Percentiles rank a stretch among this genome's conserved stretches.
Evolutionary conservation across 495 filamentous ascomycete genomes (phyloP).

Genomic region (Ramalina peruviana): DNA sequence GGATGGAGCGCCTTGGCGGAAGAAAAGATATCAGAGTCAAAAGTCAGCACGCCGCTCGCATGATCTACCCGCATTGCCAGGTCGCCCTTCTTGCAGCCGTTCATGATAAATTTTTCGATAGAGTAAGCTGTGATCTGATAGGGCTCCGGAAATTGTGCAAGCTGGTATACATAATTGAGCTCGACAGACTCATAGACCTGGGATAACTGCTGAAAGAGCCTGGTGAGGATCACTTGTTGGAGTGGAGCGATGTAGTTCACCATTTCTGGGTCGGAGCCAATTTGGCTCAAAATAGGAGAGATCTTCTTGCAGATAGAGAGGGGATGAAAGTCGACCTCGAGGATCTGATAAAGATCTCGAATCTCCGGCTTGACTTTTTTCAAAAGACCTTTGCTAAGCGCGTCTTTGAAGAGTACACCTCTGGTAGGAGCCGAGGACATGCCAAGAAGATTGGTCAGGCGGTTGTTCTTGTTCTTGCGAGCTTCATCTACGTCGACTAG

Average conservation of each 20-base stretch:
- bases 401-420: conserved; percentile 86
- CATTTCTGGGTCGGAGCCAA: conserved; percentile 91
- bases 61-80: conserved; percentile 93
- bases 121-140: conserved; percentile 85
- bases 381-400: conserved; percentile 81
- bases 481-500: conserved; percentile 94
- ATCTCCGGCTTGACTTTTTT: conserved; percentile 88
- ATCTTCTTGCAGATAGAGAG: conserved; percentile 99
- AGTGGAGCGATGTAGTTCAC: conserved; percentile 87
- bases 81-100: conserved; percentile 99
- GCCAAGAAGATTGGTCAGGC: conserved; percentile 86
- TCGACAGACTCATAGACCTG: conserved; percentile 98
- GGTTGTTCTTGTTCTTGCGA: conserved; percentile 96
- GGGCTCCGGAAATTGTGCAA: conserved; percentile 91
- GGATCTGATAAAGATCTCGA: conserved; percentile 89
- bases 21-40: conserved; percentile 96
- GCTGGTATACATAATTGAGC: conserved; percentile 81
- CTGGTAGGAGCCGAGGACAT: conserved; percentile 83
- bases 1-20: conserved; percentile 85
- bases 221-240: conserved; percentile 95
- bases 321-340: conserved; percentile 98
- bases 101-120: conserved; percentile 99
- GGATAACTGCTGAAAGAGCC: conserved; percentile 96
- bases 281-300: conserved; percentile 85
- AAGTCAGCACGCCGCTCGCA: conserved; percentile 83